Percentiles rank a stretch among this genome's conserved stretches.
These are phyloP conservation scores for Polytrichum formosum DNA, from an alignment of 225 moss, liverwort and hornwort genomes.

Conservation along the genomic window DNA sequence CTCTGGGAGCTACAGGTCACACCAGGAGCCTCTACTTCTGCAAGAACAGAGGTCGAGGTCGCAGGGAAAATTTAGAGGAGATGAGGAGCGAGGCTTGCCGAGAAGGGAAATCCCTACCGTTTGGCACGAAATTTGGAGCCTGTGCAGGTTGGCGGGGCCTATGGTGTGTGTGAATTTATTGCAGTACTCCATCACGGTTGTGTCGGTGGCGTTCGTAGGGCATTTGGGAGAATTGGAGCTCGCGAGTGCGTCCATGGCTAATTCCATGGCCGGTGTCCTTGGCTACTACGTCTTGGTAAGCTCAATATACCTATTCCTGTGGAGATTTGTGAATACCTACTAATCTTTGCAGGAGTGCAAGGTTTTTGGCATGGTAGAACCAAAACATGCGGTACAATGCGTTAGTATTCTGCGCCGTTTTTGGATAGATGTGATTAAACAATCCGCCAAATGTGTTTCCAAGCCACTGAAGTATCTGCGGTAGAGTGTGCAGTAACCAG, in stretches of 20 bases:
- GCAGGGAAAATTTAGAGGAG: conserved; percentile 7
- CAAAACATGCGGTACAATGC: no score
- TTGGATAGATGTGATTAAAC: no score
- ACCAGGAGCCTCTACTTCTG: conserved; percentile 35
- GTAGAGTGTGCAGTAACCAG: no score
- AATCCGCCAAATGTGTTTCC: no score
- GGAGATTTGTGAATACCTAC: not conserved
- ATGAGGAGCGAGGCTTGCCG: conserved; percentile 7
- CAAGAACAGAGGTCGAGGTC: conserved; percentile 17
- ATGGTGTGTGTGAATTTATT: conserved; percentile 80
- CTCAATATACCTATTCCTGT: not conserved
- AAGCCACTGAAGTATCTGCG: no score
- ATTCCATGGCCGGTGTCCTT: conserved; percentile 68
- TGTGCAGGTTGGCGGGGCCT: conserved; percentile 70
- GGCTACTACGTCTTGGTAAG: conserved; percentile 81
- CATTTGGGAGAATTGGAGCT: conserved; percentile 81
- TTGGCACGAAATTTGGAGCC: conserved; percentile 50
- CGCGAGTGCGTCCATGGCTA: conserved; percentile 79
- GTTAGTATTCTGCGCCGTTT: no score
- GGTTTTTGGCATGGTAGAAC: no score
- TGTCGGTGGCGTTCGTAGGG: conserved; percentile 66
- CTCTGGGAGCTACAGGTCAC: conserved; percentile 9
- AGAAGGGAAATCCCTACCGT: conserved; percentile 18
- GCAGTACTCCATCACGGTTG: conserved; percentile 66
- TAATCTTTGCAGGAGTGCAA: no score